Evolutionary conservation across 1,139 yeast species (phyloP).

Genomic region (Pichia cactophila): DNA sequence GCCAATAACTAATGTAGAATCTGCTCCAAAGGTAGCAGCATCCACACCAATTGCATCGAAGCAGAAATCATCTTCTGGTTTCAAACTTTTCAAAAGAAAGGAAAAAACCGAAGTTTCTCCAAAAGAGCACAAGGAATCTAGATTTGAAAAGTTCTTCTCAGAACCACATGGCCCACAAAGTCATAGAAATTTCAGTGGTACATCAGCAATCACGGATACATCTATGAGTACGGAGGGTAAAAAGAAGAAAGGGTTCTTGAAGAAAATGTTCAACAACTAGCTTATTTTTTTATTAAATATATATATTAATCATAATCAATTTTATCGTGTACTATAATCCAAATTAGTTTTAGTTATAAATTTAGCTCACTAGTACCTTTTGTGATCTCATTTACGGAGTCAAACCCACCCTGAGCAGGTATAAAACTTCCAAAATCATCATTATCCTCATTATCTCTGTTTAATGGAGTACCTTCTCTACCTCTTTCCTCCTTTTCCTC

Average conservation of each 20-base stretch:
- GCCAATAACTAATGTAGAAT: constrained; percentile 2
- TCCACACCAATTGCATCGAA: background rate
- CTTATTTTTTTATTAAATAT: background rate
- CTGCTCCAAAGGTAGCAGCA: constrained; percentile 14
- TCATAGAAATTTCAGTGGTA: constrained; percentile 13
- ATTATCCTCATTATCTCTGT: constrained; percentile 3
- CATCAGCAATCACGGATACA: constrained; percentile 7
- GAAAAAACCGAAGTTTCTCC: background rate
- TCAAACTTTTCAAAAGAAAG: background rate
- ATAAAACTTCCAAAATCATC: constrained; percentile 29
- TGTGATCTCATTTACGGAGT: background rate
- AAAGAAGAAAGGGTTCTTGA: constrained; percentile 42
- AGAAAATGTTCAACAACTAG: constrained; percentile 46
- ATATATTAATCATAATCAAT: background rate
- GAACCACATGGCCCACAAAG: constrained; percentile 17
- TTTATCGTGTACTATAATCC: background rate
- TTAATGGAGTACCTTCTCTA: background rate
- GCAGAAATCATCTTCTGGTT: background rate
- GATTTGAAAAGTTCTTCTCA: constrained; percentile 20
- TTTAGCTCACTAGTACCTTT: background rate
- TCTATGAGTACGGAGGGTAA: constrained; percentile 19
- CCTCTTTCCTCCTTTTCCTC: constrained; percentile 5
- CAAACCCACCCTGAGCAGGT: constrained; percentile 16
- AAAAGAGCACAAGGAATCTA: constrained; percentile 11
- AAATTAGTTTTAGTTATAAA: background rate